Evolutionary conservation across 805 yeast genomes (phyloP).

Genomic region (Candida ascalaphidarum): DNA sequence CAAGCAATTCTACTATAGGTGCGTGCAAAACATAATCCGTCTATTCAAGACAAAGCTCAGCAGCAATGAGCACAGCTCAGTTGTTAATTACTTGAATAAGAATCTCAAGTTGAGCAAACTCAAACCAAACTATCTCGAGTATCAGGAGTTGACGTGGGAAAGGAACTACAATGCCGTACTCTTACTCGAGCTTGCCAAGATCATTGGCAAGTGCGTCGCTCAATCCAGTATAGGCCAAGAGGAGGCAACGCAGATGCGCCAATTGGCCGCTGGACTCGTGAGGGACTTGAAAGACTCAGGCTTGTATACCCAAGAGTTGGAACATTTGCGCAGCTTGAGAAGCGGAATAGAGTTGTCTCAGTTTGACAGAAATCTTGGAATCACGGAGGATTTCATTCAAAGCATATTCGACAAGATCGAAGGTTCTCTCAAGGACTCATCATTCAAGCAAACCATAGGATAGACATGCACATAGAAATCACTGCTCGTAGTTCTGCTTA

Average conservation of each 20-base stretch:
- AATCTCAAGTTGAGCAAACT: conserved; percentile 22
- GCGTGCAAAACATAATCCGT: conserved; percentile 20
- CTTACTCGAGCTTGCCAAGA: conserved; percentile 5
- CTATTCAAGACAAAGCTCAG: conserved; percentile 11
- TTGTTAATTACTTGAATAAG: conserved; percentile 18
- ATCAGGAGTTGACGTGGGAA: conserved; percentile 8
- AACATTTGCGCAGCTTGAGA: no score
- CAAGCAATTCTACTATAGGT: no score
- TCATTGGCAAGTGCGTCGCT: no score
- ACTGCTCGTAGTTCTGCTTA: not conserved
- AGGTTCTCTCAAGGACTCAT: not conserved
- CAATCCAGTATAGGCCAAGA: no score
- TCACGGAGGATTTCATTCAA: no score
- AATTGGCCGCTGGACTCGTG: no score
- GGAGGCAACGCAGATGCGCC: no score
- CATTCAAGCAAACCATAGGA: not conserved
- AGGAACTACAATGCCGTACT: conserved; percentile 9
- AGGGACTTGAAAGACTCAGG: no score
- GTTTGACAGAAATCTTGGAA: no score
- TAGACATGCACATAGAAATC: conserved; percentile 1
- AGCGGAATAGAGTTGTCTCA: no score
- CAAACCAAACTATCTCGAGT: conserved; percentile 7
- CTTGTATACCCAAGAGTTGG: no score
- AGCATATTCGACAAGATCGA: not conserved
- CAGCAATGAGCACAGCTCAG: conserved; percentile 13